Evolutionary conservation across 768 basidiomycete species (phyloP).

Genomic region (Nevesoporus exiguus): DNA sequence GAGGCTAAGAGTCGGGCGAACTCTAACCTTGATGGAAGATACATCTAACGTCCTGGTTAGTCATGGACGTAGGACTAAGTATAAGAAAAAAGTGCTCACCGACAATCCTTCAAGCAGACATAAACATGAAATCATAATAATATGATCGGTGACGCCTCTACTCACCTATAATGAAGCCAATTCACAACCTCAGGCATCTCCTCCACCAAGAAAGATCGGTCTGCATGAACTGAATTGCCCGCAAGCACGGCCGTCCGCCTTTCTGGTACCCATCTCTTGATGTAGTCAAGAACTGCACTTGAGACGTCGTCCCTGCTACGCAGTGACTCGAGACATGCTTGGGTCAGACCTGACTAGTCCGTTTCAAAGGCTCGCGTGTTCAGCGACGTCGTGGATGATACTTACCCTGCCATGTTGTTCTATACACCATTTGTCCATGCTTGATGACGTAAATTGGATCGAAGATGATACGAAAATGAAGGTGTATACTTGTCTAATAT

Average conservation of each 20-base stretch:
- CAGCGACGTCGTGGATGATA: background rate
- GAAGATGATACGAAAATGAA: background rate
- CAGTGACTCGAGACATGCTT: conserved; percentile 71
- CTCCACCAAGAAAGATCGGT: conserved; percentile 64
- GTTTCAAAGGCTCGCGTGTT: background rate
- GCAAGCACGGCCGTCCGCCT: conserved; percentile 66
- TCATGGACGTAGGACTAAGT: background rate
- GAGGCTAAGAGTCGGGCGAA: background rate
- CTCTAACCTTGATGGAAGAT: conserved; percentile 70
- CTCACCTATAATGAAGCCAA: conserved; percentile 78
- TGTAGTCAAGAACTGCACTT: conserved; percentile 63
- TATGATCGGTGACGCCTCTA: background rate
- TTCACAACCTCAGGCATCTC: conserved; percentile 81
- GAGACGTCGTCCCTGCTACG: conserved; percentile 60
- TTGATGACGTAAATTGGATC: conserved; percentile 23
- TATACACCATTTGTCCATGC: conserved; percentile 89
- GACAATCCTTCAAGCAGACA: conserved; percentile 49
- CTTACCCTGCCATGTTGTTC: conserved; percentile 73
- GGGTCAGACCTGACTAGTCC: conserved; percentile 73
- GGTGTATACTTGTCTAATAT: conserved; percentile 60
- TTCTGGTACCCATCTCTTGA: conserved; percentile 81
- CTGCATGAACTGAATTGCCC: conserved; percentile 84
- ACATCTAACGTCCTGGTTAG: conserved; percentile 51
- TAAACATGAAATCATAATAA: background rate
- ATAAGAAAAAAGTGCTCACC: conserved; percentile 49